Conservation (phyloP, 1,139 yeast species). For the Hyphopichia burtonii region DNA sequence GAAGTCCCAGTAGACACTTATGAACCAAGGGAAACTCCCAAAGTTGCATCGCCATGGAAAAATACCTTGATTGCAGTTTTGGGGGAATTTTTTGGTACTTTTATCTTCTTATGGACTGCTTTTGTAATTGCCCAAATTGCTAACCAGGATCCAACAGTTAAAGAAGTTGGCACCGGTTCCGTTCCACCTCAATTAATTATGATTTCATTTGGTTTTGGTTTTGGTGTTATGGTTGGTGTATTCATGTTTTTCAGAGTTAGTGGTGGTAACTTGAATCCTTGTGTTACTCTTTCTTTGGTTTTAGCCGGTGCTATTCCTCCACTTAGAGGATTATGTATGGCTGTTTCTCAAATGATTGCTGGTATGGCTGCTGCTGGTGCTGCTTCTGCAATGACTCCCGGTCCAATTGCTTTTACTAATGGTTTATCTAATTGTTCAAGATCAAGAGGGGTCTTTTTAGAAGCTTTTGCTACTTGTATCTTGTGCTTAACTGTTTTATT, state of each 20-base stretch:
- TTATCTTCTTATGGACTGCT: slow-evolving; percentile 79
- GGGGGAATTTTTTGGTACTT: slow-evolving; percentile 82
- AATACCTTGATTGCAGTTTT: slow-evolving; percentile 35
- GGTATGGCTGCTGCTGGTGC: slow-evolving; percentile 96
- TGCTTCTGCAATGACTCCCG: slow-evolving; percentile 85
- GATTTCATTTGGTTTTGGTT: slow-evolving; percentile 88
- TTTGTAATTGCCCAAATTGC: slow-evolving; percentile 84
- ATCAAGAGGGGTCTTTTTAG: slow-evolving; percentile 77
- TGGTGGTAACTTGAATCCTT: slow-evolving; percentile 91
- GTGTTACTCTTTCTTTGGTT: slow-evolving; percentile 73
- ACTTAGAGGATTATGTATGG: slow-evolving; percentile 64
- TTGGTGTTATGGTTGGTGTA: slow-evolving; percentile 75
- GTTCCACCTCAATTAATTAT: slow-evolving; percentile 69
- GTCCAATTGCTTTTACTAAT: slow-evolving; percentile 70
- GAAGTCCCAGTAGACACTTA: slow-evolving; percentile 32
- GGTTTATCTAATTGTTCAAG: slow-evolving; percentile 72
- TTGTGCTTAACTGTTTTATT: slow-evolving; percentile 76
- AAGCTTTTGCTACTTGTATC: slow-evolving; percentile 76
- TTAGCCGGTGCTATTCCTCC: slow-evolving; percentile 75
- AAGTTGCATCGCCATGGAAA: slow-evolving; percentile 21
- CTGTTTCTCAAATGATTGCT: slow-evolving; percentile 69
- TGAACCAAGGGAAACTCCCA: slow-evolving; percentile 23
- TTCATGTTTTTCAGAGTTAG: slow-evolving; percentile 76
- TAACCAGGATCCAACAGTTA: slow-evolving; percentile 57
- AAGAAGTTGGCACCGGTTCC: slow-evolving; percentile 36